phyloP scores from a whole-genome alignment of 306 rosid genomes.

The Lupinus albus region DNA sequence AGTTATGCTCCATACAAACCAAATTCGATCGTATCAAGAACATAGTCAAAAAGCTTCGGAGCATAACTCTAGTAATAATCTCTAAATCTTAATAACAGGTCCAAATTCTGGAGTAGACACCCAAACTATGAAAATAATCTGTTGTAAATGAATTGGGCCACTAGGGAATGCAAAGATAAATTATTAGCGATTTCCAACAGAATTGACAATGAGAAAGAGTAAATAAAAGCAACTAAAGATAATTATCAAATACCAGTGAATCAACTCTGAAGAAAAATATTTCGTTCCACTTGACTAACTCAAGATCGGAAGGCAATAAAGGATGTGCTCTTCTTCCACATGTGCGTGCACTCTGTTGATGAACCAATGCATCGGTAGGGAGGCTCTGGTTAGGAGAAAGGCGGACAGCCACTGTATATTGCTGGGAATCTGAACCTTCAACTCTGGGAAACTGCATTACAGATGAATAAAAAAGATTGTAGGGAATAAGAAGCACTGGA shows the following conservation, averaged over 20 bases:
- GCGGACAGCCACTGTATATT: slow-evolving; percentile 73
- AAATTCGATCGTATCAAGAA: not conserved
- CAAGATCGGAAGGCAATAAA: slow-evolving; percentile 57
- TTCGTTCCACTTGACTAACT: slow-evolving; percentile 88
- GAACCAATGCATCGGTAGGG: slow-evolving; percentile 51
- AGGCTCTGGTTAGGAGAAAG: slow-evolving; percentile 61
- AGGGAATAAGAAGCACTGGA: slow-evolving; percentile 19
- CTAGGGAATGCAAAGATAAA: slow-evolving; percentile 26
- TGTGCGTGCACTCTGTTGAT: slow-evolving; percentile 90
- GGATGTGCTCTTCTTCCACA: slow-evolving; percentile 68
- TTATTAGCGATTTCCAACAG: slow-evolving; percentile 8
- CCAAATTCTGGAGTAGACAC: not conserved
- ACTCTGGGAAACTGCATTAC: slow-evolving; percentile 71
- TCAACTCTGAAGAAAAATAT: slow-evolving; percentile 93
- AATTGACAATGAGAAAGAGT: slow-evolving; percentile 7
- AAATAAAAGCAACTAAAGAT: slow-evolving; percentile 23
- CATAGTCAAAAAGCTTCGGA: not conserved
- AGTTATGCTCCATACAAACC: not conserved
- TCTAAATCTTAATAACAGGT: not conserved
- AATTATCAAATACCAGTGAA: slow-evolving; percentile 61
- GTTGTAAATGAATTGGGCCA: slow-evolving; percentile 6
- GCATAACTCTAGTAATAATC: not conserved
- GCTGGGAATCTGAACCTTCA: slow-evolving; percentile 65
- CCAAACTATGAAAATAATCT: slow-evolving; percentile 12
- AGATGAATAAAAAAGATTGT: slow-evolving; percentile 26